Conservation (phyloP, 768 basidiomycete species). For the Suillus decipiens region DNA sequence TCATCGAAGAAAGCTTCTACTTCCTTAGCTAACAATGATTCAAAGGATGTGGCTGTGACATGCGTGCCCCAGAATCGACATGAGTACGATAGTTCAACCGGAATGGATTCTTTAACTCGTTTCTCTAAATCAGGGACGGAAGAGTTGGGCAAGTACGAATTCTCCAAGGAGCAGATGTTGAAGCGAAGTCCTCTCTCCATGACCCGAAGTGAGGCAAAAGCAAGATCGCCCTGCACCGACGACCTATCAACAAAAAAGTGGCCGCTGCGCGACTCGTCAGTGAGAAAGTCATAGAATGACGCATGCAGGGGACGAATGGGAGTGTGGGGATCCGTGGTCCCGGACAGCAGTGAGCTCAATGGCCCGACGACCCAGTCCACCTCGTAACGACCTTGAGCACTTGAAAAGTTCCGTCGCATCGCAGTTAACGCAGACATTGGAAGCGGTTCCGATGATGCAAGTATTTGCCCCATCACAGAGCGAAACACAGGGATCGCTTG, state of each 20-base stretch:
- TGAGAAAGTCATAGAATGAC: conserved; percentile 31
- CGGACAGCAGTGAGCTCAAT: conserved; percentile 8
- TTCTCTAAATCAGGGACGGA: conserved; percentile 18
- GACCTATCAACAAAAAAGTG: conserved; percentile 14
- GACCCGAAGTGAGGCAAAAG: conserved; percentile 23
- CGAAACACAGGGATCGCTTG: background rate
- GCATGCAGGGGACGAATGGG: conserved; percentile 24
- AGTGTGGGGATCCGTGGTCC: background rate
- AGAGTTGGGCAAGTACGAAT: conserved; percentile 27
- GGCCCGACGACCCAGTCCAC: background rate
- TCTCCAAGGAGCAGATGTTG: conserved; percentile 17
- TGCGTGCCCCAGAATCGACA: conserved; percentile 36
- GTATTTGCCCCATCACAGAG: conserved; percentile 6
- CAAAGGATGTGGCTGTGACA: conserved; percentile 12
- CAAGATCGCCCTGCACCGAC: background rate
- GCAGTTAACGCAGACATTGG: background rate
- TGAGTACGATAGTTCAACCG: conserved; percentile 30
- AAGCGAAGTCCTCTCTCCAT: conserved; percentile 28
- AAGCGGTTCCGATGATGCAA: conserved; percentile 10
- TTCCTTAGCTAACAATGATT: conserved; percentile 10
- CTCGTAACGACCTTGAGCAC: conserved; percentile 29
- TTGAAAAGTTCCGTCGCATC: background rate
- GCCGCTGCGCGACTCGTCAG: conserved; percentile 11
- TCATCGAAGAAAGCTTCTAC: conserved; percentile 24
- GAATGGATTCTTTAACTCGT: conserved; percentile 23